These are phyloP conservation scores for Macadamia tetraphylla DNA, from an alignment of 164 flowering plant species.

Conservation along the genomic window DNA sequence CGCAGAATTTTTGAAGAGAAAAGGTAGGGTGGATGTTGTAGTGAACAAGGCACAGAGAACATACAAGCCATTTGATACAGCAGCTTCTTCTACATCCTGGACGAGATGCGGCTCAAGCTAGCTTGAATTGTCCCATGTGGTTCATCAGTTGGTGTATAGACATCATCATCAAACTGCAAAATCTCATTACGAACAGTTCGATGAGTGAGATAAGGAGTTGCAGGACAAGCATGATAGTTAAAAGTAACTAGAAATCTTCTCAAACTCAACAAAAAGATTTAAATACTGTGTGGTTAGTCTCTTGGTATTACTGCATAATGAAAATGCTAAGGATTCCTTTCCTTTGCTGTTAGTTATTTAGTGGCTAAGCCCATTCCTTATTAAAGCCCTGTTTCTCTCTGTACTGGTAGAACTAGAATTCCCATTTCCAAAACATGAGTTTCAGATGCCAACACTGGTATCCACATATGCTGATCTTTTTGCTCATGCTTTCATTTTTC, in stretches of 20 bases:
- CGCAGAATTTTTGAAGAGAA: neutral
- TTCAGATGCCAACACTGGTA: too few species aligned
- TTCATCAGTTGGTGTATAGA: conserved; percentile 84
- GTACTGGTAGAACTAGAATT: too few species aligned
- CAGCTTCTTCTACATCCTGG: conserved; percentile 51
- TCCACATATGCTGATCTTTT: too few species aligned
- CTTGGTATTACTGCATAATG: too few species aligned
- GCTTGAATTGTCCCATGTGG: conserved; percentile 98
- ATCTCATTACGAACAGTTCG: neutral
- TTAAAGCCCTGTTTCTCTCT: too few species aligned
- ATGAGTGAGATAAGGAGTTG: neutral
- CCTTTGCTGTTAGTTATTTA: too few species aligned
- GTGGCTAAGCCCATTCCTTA: too few species aligned
- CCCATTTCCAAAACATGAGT: too few species aligned
- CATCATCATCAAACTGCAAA: conserved; percentile 90
- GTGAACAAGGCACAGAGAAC: neutral
- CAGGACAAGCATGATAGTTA: neutral
- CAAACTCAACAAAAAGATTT: neutral
- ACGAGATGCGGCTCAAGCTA: conserved; percentile 55
- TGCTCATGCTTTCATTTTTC: too few species aligned
- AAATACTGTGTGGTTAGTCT: neutral
- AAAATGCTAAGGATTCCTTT: too few species aligned
- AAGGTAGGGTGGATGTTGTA: neutral
- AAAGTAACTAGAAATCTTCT: neutral
- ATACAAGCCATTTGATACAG: neutral